These are phyloP conservation scores for Gracilariopsis chorda DNA, from an alignment of 23 red algal species.

Conservation along the genomic window DNA sequence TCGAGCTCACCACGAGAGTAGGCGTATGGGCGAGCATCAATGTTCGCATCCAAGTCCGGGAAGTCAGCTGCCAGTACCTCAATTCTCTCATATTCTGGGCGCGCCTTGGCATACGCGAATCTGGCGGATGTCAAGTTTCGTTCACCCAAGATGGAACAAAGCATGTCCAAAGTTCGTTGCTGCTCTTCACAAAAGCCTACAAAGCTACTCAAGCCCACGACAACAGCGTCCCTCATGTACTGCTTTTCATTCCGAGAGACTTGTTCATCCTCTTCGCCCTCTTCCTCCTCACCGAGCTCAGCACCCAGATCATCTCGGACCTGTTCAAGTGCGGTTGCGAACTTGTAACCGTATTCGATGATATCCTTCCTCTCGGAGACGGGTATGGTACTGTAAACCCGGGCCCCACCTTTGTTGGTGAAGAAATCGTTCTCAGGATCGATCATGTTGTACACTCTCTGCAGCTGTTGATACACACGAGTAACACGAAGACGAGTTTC, in stretches of 20 bases:
- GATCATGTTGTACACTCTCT: background rate
- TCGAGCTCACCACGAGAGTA: constrained; percentile 39
- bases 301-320: background rate
- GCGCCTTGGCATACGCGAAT: constrained; percentile 3
- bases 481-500: background rate
- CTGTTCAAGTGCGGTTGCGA: constrained; percentile 10
- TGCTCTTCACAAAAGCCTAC: constrained; percentile 27
- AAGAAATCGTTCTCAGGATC: constrained; percentile 31
- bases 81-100: constrained; percentile 55
- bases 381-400: constrained; percentile 24
- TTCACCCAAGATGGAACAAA: background rate
- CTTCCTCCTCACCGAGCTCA: background rate
- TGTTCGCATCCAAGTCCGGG: constrained; percentile 21
- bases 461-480: background rate
- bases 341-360: constrained; percentile 34
- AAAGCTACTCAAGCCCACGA: background rate
- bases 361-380: constrained; percentile 22
- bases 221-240: background rate
- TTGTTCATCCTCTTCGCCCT: background rate
- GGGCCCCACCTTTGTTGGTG: constrained; percentile 1
- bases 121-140: constrained; percentile 10
- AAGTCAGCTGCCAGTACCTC: constrained; percentile 57
- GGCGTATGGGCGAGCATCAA: constrained; percentile 59
- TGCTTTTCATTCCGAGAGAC: background rate
- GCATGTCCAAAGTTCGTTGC: background rate